Conservation (phyloP, 1,139 yeast species). For the Scheffersomyces illinoinensis region DNA sequence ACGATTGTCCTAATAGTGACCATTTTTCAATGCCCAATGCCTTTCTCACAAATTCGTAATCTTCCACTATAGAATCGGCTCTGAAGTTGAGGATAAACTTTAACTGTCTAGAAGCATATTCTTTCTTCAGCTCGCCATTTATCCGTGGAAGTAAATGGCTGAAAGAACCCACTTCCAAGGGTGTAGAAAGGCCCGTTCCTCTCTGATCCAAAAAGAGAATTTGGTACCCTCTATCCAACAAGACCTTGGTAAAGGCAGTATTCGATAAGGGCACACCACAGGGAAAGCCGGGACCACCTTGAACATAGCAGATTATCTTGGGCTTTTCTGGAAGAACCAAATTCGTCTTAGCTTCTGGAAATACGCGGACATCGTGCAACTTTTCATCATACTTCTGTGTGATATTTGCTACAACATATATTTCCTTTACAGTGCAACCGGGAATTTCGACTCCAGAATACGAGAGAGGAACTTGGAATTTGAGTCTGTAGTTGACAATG, state of each 20-base stretch:
- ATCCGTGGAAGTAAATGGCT: conserved; percentile 14
- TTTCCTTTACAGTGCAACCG: conserved; percentile 10
- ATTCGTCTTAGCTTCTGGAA: conserved; percentile 1
- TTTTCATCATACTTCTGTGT: conserved; percentile 30
- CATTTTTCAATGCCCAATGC: conserved; percentile 39
- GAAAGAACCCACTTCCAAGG: conserved; percentile 38
- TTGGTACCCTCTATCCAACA: conserved; percentile 46
- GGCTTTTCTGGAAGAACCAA: conserved; percentile 25
- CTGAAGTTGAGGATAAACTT: conserved; percentile 45
- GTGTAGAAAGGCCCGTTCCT: conserved; percentile 56
- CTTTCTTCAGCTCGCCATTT: conserved; percentile 15
- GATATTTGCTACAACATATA: conserved; percentile 34
- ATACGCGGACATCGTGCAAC: conserved; percentile 13
- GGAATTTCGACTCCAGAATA: conserved; percentile 12
- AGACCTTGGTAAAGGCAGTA: conserved; percentile 34
- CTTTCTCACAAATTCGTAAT: conserved; percentile 46
- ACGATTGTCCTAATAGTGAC: conserved; percentile 58
- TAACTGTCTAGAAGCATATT: conserved; percentile 26
- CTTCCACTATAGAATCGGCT: conserved; percentile 53
- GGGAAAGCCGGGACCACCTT: conserved; percentile 64
- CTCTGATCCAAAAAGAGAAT: conserved; percentile 56
- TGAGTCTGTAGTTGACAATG: conserved; percentile 13
- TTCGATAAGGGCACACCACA: conserved; percentile 39
- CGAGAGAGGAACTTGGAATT: conserved; percentile 26
- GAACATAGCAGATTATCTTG: conserved; percentile 45